phyloP scores from a whole-genome alignment of 2,329 filamentous ascomycete genomes.

The Alternaria consortialis region DNA sequence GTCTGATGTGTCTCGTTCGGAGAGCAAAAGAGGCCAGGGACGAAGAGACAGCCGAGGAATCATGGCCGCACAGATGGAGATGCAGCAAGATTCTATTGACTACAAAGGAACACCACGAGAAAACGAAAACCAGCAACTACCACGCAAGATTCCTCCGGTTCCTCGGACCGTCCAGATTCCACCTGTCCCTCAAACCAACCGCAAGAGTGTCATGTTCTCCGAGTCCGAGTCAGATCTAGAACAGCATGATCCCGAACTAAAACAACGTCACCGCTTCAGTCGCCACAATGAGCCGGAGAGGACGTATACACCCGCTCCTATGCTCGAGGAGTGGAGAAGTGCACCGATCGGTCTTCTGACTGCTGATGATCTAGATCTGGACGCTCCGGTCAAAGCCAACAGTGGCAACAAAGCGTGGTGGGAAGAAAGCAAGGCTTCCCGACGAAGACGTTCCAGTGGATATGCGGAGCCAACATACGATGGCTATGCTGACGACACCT shows the following conservation, averaged over 20 bases:
- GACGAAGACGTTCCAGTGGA: slow-evolving; percentile 49
- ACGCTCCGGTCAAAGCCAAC: slow-evolving; percentile 40
- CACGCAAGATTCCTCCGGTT: slow-evolving; percentile 21
- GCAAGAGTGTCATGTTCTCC: slow-evolving; percentile 55
- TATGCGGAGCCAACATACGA: slow-evolving; percentile 64
- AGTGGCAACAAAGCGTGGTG: slow-evolving; percentile 70
- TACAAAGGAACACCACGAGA: slow-evolving; percentile 43
- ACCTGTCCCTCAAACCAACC: slow-evolving; percentile 42
- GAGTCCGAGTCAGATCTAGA: slow-evolving; percentile 35
- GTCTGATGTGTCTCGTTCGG: slow-evolving; percentile 44
- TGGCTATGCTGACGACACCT: slow-evolving; percentile 71
- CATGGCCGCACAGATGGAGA: slow-evolving; percentile 47
- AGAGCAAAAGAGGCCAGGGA: slow-evolving; percentile 41
- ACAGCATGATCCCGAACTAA: slow-evolving; percentile 35
- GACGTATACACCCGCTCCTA: slow-evolving; percentile 65
- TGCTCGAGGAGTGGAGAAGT: slow-evolving; percentile 65
- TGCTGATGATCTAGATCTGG: slow-evolving; percentile 56
- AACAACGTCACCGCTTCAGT: slow-evolving; percentile 42
- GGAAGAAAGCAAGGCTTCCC: slow-evolving; percentile 67
- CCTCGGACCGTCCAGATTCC: slow-evolving; percentile 16
- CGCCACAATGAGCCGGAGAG: slow-evolving; percentile 57
- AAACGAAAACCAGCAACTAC: slow-evolving; percentile 45
- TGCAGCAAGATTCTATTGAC: slow-evolving; percentile 52
- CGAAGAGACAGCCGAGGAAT: slow-evolving; percentile 47
- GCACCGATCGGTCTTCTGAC: slow-evolving; percentile 52